These are phyloP conservation scores for Penicillium tannophilum DNA, from an alignment of 495 filamentous ascomycete species.

Conservation along the genomic window DNA sequence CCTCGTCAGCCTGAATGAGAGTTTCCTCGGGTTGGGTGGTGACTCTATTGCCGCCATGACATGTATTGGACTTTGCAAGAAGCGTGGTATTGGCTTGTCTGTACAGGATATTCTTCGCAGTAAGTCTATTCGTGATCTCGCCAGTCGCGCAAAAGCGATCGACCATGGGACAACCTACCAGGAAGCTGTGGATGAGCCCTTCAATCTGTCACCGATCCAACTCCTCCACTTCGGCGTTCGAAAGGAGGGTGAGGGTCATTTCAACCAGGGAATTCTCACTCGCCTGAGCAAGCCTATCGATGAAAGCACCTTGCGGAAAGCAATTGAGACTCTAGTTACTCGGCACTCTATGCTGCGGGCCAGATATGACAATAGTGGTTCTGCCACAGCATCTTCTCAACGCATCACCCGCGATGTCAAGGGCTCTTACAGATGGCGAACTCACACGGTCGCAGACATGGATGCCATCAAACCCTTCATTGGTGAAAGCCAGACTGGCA, in stretches of 20 bases:
- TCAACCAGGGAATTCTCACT: conserved; percentile 70
- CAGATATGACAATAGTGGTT: conserved; percentile 50
- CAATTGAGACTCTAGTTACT: conserved; percentile 58
- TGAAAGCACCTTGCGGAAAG: conserved; percentile 49
- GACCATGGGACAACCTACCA: conserved; percentile 34
- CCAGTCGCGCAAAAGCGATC: conserved; percentile 35
- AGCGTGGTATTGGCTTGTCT: conserved; percentile 54
- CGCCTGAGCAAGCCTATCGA: conserved; percentile 54
- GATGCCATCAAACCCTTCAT: conserved; percentile 34
- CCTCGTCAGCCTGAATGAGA: conserved; percentile 54
- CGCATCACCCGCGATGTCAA: conserved; percentile 39
- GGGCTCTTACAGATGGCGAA: conserved; percentile 40
- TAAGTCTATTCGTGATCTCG: conserved; percentile 48
- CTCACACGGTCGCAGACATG: conserved; percentile 24
- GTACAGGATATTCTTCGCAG: conserved; percentile 55
- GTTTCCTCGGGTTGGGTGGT: conserved; percentile 66
- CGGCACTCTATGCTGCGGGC: conserved; percentile 76
- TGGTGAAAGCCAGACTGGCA: conserved; percentile 43
- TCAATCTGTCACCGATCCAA: conserved; percentile 73
- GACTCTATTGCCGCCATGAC: conserved; percentile 74
- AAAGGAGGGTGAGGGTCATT: conserved; percentile 62
- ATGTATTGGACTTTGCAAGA: conserved; percentile 55
- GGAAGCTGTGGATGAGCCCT: conserved; percentile 50
- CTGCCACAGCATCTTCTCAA: conserved; percentile 35
- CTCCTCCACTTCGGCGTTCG: conserved; percentile 64